phyloP scores from a whole-genome alignment of 345 rosid genomes.

The Conringia planisiliqua region DNA sequence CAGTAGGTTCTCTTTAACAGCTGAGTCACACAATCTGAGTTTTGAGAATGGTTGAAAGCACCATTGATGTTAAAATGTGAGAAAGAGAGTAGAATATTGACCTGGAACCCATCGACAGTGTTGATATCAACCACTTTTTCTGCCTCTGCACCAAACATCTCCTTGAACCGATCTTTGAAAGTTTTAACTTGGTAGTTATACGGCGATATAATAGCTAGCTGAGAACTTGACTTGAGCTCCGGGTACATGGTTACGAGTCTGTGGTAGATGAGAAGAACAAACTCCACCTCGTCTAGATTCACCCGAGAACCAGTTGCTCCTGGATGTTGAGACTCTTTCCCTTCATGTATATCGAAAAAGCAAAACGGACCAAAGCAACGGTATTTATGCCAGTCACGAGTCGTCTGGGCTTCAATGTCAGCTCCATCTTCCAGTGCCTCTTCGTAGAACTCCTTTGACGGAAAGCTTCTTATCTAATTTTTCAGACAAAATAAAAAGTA shows the following conservation, averaged over 20 bases:
- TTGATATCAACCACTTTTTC: constrained; percentile 72
- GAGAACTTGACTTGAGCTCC: constrained; percentile 82
- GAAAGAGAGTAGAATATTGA: constrained; percentile 30
- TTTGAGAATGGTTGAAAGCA: neutral
- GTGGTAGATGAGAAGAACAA: constrained; percentile 75
- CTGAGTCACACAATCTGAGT: neutral
- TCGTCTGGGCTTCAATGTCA: constrained; percentile 59
- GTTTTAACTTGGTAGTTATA: constrained; percentile 90
- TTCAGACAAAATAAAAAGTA: neutral
- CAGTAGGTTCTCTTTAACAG: too few species aligned
- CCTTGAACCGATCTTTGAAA: constrained; percentile 69
- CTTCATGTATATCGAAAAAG: constrained; percentile 84
- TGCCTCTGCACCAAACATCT: constrained; percentile 75
- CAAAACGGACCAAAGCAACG: constrained; percentile 90
- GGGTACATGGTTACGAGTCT: constrained; percentile 70
- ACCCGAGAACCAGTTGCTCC: constrained; percentile 87
- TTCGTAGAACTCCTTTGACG: constrained; percentile 78
- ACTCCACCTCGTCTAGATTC: constrained; percentile 78
- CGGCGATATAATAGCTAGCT: constrained; percentile 84
- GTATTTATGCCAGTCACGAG: constrained; percentile 75
- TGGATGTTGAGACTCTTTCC: constrained; percentile 78
- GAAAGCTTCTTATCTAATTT: constrained; percentile 82
- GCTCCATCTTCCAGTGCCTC: constrained; percentile 81
- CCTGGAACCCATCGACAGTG: constrained; percentile 98
- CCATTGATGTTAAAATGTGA: neutral